Evolutionary conservation across 805 yeast species (phyloP), one percentile per base, ranked within the genome.

Genomic region (Metschnikowia continentalis): DNA sequence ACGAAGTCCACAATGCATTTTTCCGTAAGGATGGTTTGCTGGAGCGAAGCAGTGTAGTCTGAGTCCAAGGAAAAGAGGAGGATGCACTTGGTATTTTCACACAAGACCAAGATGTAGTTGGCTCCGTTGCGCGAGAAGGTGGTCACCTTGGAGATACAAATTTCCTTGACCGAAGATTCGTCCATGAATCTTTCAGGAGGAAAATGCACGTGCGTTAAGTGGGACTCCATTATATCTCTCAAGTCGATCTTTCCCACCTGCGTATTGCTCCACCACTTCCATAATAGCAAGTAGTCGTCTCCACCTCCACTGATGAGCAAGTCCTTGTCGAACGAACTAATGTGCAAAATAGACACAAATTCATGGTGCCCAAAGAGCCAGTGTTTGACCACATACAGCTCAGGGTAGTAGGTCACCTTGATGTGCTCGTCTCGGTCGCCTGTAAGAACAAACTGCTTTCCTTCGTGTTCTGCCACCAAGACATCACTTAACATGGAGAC

Each of bases 341-440:
- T 70, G 32, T 75, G 65, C 55, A 94, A 65, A 6, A 80, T 72
- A 1, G 96, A 85, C 8, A 94, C 84, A 58, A 90, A 95, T 66
- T 90, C 87, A 41, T 75, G 74, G 65, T 92, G 97, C 3, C 96
- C 97, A 66, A 89, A 89, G 48, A 91, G 74, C 82, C 89, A 90
- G 60, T 82, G 80, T 54, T 90, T 86, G 47, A 95, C 84, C 23
- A 90, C 81, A 59, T 75, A 89, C 3, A 91, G 74, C 55, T 84
- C 78, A 1, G 97, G 98, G 61, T 79, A 90, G 56, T 82, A 78
- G 2, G 96, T 81, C 15, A 94, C 76, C 65, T 95, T 80, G 55
- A 94, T 86, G 67, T 95, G 99, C 68, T 94, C 99, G 68, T 94
- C 99, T 69, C 99, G 80, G 71, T 94, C 99, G 36, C 91, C 83